Evolutionary conservation across 2,329 filamentous ascomycete genomes (phyloP).

Genomic region (Aspergillus bombycis): DNA sequence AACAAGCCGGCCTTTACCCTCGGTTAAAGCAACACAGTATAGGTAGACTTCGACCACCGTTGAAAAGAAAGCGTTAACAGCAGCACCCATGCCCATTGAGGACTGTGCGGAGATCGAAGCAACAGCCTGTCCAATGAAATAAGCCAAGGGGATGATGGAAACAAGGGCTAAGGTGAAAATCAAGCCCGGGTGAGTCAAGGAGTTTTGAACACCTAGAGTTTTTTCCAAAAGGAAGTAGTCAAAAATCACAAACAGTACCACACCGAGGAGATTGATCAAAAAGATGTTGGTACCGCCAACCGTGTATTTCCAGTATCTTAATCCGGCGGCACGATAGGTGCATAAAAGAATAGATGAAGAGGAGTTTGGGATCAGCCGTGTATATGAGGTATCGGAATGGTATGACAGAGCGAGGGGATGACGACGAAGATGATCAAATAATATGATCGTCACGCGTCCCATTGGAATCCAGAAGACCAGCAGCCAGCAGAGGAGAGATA

Average conservation of each 20-base stretch:
- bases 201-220: constrained; percentile 68
- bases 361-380: constrained; percentile 70
- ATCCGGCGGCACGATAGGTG: constrained; percentile 92
- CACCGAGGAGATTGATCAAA: constrained; percentile 91
- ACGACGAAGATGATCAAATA: constrained; percentile 88
- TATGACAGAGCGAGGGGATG: constrained; percentile 93
- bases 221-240: constrained; percentile 82
- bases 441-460: constrained; percentile 88
- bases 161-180: constrained; percentile 82
- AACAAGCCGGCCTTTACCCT: constrained; percentile 90
- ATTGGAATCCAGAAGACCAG: constrained; percentile 98
- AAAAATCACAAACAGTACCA: constrained; percentile 92
- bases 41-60: constrained; percentile 97
- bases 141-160: constrained; percentile 94
- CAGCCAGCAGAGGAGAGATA: constrained; percentile 91
- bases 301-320: constrained; percentile 99
- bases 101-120: constrained; percentile 98
- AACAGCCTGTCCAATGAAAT: constrained; percentile 98
- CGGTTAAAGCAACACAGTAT: constrained; percentile 89
- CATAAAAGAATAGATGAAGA: constrained; percentile 89
- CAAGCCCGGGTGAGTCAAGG: constrained; percentile 80
- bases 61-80: constrained; percentile 97
- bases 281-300: constrained; percentile 98
- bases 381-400: constrained; percentile 78
- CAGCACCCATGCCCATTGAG: constrained; percentile 95